phyloP scores from a whole-genome alignment of 805 yeast species.

The Nakazawaea laoshanensis region DNA sequence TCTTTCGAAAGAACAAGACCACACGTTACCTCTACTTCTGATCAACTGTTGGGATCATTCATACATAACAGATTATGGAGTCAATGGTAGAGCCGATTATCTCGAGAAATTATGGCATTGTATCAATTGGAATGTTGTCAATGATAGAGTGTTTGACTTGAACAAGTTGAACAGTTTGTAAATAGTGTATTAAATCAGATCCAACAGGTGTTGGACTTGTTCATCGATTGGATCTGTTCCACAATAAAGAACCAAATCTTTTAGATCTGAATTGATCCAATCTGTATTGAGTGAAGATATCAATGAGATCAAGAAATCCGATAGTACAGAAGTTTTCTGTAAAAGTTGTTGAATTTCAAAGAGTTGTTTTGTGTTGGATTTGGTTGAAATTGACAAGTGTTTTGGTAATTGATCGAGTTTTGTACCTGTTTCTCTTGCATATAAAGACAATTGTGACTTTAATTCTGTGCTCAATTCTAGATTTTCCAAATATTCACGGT shows the following conservation, averaged over 20 bases:
- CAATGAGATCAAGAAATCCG: constrained; percentile 21
- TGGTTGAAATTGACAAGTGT: background rate
- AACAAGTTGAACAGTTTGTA: constrained; percentile 6
- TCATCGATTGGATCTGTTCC: constrained; percentile 6
- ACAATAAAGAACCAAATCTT: constrained; percentile 14
- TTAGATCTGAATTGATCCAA: constrained; percentile 22
- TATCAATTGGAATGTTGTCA: constrained; percentile 79
- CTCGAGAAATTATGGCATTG: constrained; percentile 70
- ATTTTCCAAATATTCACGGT: constrained; percentile 2
- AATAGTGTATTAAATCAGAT: background rate
- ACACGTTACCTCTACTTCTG: constrained; percentile 66
- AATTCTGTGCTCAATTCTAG: constrained; percentile 6
- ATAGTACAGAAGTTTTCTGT: constrained; percentile 12
- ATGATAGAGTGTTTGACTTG: constrained; percentile 24
- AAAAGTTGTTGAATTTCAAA: constrained; percentile 13
- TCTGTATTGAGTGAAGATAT: constrained; percentile 25
- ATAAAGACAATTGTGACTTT: background rate
- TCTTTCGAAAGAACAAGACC: constrained; percentile 38
- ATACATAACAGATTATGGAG: constrained; percentile 79
- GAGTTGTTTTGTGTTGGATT: background rate
- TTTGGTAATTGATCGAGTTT: constrained; percentile 1
- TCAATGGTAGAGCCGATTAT: constrained; percentile 64
- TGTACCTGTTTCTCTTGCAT: background rate
- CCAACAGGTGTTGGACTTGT: too few relatives aligned
- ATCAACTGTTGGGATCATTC: constrained; percentile 87